Conservation (phyloP, 1,284 basidiomycete species). For the Pholiota adiposa region DNA sequence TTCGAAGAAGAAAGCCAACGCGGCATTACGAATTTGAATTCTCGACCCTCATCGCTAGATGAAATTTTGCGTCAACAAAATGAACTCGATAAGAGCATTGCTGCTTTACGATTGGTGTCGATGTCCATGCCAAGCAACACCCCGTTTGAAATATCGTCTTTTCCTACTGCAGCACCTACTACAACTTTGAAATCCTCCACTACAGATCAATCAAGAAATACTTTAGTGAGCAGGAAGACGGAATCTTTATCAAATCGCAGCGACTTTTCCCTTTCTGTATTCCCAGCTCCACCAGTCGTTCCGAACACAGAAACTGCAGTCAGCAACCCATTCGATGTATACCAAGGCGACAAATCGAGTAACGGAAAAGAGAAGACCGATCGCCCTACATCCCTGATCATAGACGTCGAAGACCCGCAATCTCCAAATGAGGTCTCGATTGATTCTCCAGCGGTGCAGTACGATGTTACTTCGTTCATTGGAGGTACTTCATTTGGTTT, state of each 20-base stretch:
- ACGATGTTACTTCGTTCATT: constrained; percentile 79
- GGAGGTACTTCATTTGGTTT: constrained; percentile 47
- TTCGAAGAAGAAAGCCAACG: neutral
- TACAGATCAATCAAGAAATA: constrained; percentile 15
- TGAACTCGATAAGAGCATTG: constrained; percentile 69
- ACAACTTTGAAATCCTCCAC: neutral
- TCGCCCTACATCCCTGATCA: neutral
- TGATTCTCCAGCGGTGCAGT: constrained; percentile 59
- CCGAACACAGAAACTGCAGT: constrained; percentile 18
- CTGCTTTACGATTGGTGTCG: constrained; percentile 56
- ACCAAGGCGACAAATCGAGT: neutral
- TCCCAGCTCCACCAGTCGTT: constrained; percentile 64
- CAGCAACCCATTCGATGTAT: constrained; percentile 6
- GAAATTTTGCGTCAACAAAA: constrained; percentile 62
- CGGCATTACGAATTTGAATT: no score
- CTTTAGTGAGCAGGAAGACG: constrained; percentile 20
- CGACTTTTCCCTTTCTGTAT: constrained; percentile 72
- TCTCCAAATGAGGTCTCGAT: constrained; percentile 10
- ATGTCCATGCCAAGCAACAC: constrained; percentile 35
- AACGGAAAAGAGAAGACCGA: neutral
- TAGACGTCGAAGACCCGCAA: neutral
- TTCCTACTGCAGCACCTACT: neutral
- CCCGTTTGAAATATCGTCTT: neutral
- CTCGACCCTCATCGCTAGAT: constrained; percentile 43
- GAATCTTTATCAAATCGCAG: constrained; percentile 50